A percentile compares a stretch with the other conserved stretches of the same genome.
Evolutionary conservation across 129 eudicot genomes (phyloP).

Genomic region (Sambucus nigra): DNA sequence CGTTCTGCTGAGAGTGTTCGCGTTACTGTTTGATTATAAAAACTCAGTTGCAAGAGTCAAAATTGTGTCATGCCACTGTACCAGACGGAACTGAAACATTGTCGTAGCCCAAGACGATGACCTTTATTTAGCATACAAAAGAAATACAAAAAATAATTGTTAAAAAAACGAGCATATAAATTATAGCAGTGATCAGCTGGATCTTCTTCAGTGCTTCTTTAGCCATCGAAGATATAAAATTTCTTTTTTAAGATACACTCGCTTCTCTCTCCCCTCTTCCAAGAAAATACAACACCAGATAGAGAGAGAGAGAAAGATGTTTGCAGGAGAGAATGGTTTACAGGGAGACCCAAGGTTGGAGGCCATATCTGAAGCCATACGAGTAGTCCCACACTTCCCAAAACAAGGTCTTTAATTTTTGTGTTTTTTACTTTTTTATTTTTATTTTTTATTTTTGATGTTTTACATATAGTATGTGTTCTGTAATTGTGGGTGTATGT

Average conservation of each 20-base stretch:
- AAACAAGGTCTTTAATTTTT: constrained; percentile 44
- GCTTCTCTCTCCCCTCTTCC: not conserved
- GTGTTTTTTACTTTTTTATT: not conserved
- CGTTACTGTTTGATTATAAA: no score
- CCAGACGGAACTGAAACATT: no score
- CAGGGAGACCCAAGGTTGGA: constrained; percentile 68
- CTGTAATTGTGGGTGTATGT: not conserved
- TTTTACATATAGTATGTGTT: no score
- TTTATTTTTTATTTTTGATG: no score
- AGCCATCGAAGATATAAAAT: constrained; percentile 12
- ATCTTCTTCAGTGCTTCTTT: constrained; percentile 23
- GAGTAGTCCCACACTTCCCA: constrained; percentile 80
- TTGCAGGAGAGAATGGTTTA: constrained; percentile 79
- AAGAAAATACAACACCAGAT: not conserved
- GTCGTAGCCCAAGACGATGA: no score
- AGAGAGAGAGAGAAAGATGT: constrained; percentile 26
- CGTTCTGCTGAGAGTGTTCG: no score
- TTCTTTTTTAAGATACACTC: not conserved
- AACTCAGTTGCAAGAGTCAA: no score
- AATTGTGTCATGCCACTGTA: no score
- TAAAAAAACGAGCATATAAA: constrained; percentile 17
- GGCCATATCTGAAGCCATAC: constrained; percentile 72
- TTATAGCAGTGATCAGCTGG: constrained; percentile 15
- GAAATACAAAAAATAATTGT: not conserved
- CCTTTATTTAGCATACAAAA: no score